Evolutionary conservation across 139 green algal genomes (phyloP).

Genomic region (Yamagishiella unicocca): DNA sequence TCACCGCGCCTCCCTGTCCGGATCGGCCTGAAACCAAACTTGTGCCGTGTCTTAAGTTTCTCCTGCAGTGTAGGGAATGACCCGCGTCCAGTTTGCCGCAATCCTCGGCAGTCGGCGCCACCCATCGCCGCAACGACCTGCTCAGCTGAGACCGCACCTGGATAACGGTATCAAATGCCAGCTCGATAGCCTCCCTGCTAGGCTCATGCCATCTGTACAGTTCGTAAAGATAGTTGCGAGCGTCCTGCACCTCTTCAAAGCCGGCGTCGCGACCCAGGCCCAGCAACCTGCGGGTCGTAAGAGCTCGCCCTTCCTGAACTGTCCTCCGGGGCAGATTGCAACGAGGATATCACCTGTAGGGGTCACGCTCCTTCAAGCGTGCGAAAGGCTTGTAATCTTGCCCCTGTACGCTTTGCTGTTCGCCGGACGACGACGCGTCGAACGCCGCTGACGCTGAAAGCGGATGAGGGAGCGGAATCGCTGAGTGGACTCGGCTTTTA

Average conservation of each 20-base stretch:
- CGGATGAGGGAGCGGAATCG: constrained; percentile 20
- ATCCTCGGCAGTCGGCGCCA: not conserved
- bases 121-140: not conserved
- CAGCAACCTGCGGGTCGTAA: constrained; percentile 67
- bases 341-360: constrained; percentile 79
- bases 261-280: constrained; percentile 77
- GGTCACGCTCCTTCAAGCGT: constrained; percentile 78
- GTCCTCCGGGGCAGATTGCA: no score
- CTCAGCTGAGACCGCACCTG: constrained; percentile 39
- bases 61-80: constrained; percentile 52
- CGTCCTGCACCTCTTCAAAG: constrained; percentile 89
- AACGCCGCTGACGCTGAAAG: constrained; percentile 26
- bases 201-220: constrained; percentile 84
- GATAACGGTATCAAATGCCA: constrained; percentile 86
- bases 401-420: not conserved
- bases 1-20: constrained; percentile 66
- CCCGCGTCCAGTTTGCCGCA: not conserved
- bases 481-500: not conserved
- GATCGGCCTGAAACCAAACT: constrained; percentile 80
- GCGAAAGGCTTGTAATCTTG: constrained; percentile 75
- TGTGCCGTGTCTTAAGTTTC: constrained; percentile 74
- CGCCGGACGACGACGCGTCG: constrained; percentile 3
- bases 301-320: no score
- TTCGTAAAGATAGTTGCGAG: constrained; percentile 84
- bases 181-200: constrained; percentile 86